phyloP scores from a whole-genome alignment of 768 basidiomycete genomes.

The Hemileccinum rubropunctum region DNA sequence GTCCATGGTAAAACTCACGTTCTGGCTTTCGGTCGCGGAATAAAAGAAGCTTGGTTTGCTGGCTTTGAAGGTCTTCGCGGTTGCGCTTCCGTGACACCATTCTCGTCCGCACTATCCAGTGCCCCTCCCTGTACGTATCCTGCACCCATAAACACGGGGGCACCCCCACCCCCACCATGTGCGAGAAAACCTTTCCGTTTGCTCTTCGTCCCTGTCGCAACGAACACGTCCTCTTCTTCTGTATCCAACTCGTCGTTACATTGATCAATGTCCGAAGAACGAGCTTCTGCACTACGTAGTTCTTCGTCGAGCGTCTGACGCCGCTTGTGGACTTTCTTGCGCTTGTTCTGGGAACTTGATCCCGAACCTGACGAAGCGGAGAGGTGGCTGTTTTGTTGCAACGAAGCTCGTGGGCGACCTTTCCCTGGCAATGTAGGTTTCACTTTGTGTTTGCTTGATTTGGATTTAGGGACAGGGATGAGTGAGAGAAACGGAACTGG shows the following conservation, averaged over 20 bases:
- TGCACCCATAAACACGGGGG: constrained; percentile 66
- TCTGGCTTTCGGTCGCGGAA: constrained; percentile 24
- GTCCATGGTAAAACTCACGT: not conserved
- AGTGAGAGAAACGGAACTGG: constrained; percentile 23
- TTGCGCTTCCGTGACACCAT: not conserved
- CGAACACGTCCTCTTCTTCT: constrained; percentile 46
- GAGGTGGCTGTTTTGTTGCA: not conserved
- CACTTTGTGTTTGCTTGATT: constrained; percentile 9
- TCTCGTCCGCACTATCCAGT: constrained; percentile 23
- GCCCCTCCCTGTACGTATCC: constrained; percentile 62
- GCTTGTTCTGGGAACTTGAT: constrained; percentile 15
- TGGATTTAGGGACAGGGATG: constrained; percentile 17
- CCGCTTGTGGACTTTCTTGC: constrained; percentile 25
- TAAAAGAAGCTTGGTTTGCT: constrained; percentile 16
- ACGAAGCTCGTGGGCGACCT: constrained; percentile 13
- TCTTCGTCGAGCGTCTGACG: constrained; percentile 69
- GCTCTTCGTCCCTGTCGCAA: constrained; percentile 54
- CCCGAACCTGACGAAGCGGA: constrained; percentile 8
- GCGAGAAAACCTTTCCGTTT: constrained; percentile 63
- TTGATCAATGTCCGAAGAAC: constrained; percentile 30
- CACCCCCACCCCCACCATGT: constrained; percentile 71
- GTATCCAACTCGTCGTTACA: constrained; percentile 37
- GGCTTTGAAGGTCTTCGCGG: constrained; percentile 9
- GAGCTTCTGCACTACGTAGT: constrained; percentile 45
- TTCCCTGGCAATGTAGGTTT: constrained; percentile 18